Percentiles rank a stretch among this genome's conserved stretches.
Conservation (phyloP, 306 rosid genomes). For the Citrullus mucosospermus region DNA sequence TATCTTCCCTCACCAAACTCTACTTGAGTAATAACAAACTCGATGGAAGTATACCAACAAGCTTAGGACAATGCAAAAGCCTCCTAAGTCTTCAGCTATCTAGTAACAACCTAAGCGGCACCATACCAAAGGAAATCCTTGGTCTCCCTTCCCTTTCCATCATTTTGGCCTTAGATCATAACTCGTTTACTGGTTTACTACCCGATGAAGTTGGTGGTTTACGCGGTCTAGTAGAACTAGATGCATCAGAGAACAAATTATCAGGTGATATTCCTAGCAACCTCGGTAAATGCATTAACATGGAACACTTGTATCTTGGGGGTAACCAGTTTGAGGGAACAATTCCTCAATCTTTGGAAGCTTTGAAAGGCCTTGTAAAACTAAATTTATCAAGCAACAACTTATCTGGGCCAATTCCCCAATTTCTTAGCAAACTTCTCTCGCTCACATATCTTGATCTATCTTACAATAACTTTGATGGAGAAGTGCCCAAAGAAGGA, state of each 20-base stretch:
- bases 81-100: conserved; percentile 7
- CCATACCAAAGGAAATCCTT: conserved; percentile 18
- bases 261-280: conserved; percentile 15
- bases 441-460: conserved; percentile 10
- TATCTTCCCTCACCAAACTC: conserved; percentile 6
- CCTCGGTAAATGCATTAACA: not conserved
- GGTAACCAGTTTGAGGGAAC: conserved; percentile 20
- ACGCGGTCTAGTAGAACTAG: not conserved
- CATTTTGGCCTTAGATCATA: conserved; percentile 10
- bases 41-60: conserved; percentile 19
- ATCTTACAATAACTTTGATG: conserved; percentile 19
- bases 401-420: conserved; percentile 17
- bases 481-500: conserved; percentile 19
- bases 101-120: conserved; percentile 17
- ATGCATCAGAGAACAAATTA: conserved; percentile 18
- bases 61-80: conserved; percentile 14
- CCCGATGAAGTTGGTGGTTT: conserved; percentile 16
- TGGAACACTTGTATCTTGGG: not conserved
- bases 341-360: conserved; percentile 12
- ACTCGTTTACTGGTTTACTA: conserved; percentile 17
- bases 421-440: conserved; percentile 4
- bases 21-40: conserved; percentile 7
- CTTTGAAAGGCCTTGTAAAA: conserved; percentile 3
- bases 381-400: conserved; percentile 20
- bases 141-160: conserved; percentile 17